Evolutionary conservation across 495 filamentous ascomycete species (phyloP), one percentile per base, ranked within the genome.

Genomic region (Lentithecium fluviatile): DNA sequence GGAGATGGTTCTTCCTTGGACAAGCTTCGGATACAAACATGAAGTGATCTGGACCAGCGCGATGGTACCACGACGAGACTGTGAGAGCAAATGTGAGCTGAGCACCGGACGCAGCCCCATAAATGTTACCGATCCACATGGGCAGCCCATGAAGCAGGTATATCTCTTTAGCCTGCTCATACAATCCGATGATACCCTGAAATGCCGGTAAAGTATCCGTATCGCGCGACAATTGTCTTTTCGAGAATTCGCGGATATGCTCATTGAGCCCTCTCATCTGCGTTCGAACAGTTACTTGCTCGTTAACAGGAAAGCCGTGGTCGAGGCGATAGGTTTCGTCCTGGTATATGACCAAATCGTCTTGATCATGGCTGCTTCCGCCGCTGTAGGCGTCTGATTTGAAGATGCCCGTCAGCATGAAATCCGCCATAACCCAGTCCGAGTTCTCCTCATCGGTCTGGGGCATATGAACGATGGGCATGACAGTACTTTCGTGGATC

Each of bases 51-150:
- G 19, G 11, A 20, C 13, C 11, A 10, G 26, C 24, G 20, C 50
- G 50, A 24, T 53, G 50, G 50, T 53, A 38, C 50, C 29, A 53
- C 21, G 50, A 53, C 13, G 25, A 53, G 12, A 53, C 17, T 13
- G 50, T 37, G 15, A 53, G 50, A 2, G 50, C 29, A 42, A 53
- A 53, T 20, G 50, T 53, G 1, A 53, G 20, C 15, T 53, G 29
- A 12, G 50, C 21, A 24, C 50, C 50, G 19, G 29, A 37, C 15
- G 15, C 13, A 13, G 25, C 6, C 11, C 50, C 50, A 12, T 5
- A 17, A 24, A 53, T 32, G 29, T 32, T 32, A 10, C 10, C 29
- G 4, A 32, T 32, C 29, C 29, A 32, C 29, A 32, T 32, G 29
- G 29, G 29, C 10, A 32, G 29, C 10, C 29, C 29, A 32, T 32